Evolutionary conservation across 495 filamentous ascomycete species (phyloP).

Genomic region (Xylaria grammica): DNA sequence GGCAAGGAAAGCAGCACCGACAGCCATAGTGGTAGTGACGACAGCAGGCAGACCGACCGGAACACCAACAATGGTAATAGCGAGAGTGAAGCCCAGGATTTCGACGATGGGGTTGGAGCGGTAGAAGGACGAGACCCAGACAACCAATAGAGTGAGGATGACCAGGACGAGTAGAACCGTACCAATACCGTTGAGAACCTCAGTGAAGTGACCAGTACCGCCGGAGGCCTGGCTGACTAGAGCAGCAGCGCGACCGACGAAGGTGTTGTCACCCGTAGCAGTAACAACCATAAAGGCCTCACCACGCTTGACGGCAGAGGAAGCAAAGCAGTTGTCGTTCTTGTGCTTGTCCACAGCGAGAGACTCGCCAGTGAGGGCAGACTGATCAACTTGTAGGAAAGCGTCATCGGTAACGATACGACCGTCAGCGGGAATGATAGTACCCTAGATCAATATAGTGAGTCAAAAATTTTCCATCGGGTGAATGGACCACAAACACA

Average conservation of each 20-base stretch:
- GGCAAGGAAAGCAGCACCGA: slow-evolving; percentile 91
- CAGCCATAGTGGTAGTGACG: slow-evolving; percentile 95
- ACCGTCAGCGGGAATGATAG: slow-evolving; percentile 89
- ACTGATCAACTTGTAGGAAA: slow-evolving; percentile 90
- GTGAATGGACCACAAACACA: not conserved
- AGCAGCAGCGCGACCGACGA: slow-evolving; percentile 85
- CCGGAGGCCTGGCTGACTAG: slow-evolving; percentile 76
- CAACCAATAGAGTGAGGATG: slow-evolving; percentile 75
- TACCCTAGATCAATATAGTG: slow-evolving; percentile 56
- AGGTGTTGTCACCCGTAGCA: slow-evolving; percentile 84
- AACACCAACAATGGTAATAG: slow-evolving; percentile 91
- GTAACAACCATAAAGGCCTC: slow-evolving; percentile 81
- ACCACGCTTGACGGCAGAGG: slow-evolving; percentile 89
- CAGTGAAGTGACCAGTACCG: slow-evolving; percentile 84
- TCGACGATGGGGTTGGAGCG: slow-evolving; percentile 74
- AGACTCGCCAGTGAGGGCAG: slow-evolving; percentile 89
- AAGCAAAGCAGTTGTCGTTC: slow-evolving; percentile 78
- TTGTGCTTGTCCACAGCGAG: slow-evolving; percentile 87
- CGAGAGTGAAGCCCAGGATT: slow-evolving; percentile 84
- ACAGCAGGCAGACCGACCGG: slow-evolving; percentile 96
- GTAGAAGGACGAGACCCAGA: slow-evolving; percentile 89
- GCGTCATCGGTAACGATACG: slow-evolving; percentile 78
- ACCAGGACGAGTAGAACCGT: slow-evolving; percentile 83
- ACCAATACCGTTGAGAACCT: slow-evolving; percentile 84
- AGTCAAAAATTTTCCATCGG: not conserved